These are phyloP conservation scores for Phytophthora tubulina DNA, from an alignment of 352 stramenopile genomes.

Conservation along the genomic window DNA sequence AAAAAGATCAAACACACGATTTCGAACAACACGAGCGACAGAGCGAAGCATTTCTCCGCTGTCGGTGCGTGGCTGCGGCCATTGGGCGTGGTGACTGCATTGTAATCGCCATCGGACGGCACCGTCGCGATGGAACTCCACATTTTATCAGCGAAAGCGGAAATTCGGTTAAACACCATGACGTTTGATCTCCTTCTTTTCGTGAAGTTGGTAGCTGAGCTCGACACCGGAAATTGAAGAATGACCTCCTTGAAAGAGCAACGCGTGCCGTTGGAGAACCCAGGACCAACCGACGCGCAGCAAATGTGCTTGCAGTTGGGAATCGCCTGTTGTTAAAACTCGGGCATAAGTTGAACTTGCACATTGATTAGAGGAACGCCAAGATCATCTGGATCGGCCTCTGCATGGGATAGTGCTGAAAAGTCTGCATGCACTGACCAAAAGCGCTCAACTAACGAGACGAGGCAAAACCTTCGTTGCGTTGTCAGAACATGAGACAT, in stretches of 20 bases:
- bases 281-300: slow-evolving; percentile 9
- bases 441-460: slow-evolving; percentile 25
- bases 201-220: slow-evolving; percentile 1
- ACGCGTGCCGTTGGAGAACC: not conserved
- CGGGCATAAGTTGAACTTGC: slow-evolving; percentile 30
- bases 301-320: slow-evolving; percentile 7
- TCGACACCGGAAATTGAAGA: slow-evolving; percentile 18
- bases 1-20: slow-evolving; percentile 32
- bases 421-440: slow-evolving; percentile 4
- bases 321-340: slow-evolving; percentile 15
- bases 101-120: slow-evolving; percentile 24
- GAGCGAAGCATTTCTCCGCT: slow-evolving; percentile 20
- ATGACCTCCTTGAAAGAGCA: not conserved
- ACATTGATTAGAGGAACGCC: slow-evolving; percentile 28
- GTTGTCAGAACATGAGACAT: slow-evolving; percentile 29
- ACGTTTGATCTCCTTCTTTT: not conserved
- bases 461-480: slow-evolving; percentile 18
- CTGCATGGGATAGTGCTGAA: slow-evolving; percentile 20
- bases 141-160: slow-evolving; percentile 21
- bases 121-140: slow-evolving; percentile 21
- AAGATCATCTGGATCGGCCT: slow-evolving; percentile 21
- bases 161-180: slow-evolving; percentile 30
- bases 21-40: slow-evolving; percentile 23
- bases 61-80: not conserved
- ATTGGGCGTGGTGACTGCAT: slow-evolving; percentile 18